Conservation (phyloP, 805 yeast genomes). For the Candida corydali region DNA sequence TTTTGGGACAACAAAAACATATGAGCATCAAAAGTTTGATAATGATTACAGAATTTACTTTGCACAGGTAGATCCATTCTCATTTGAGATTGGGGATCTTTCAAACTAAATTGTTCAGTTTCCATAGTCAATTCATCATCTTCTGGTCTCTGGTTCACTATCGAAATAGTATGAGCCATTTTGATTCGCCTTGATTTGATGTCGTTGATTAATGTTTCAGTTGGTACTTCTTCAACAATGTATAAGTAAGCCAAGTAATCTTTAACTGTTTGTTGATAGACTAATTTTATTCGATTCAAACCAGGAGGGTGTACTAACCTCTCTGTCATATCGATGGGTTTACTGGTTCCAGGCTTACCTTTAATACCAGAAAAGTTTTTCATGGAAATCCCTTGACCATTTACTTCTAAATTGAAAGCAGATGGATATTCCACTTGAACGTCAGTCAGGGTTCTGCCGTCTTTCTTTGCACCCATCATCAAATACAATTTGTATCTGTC, state of each 20-base stretch:
- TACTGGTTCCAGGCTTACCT: conserved; percentile 70
- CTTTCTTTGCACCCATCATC: conserved; percentile 44
- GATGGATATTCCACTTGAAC: conserved; percentile 60
- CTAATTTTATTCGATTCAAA: conserved; percentile 45
- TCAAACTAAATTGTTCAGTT: conserved; percentile 60
- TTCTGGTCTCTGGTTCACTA: conserved; percentile 38
- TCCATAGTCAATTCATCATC: conserved; percentile 67
- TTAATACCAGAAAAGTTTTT: conserved; percentile 59
- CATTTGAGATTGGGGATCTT: conserved; percentile 74
- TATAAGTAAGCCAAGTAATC: conserved; percentile 53
- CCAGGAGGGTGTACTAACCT: conserved; percentile 22
- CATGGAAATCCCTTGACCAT: conserved; percentile 47
- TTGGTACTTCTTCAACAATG: conserved; percentile 43
- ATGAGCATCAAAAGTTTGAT: conserved; percentile 83
- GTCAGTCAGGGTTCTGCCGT: conserved; percentile 20
- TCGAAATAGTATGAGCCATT: conserved; percentile 44
- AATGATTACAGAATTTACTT: conserved; percentile 68
- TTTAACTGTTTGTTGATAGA: conserved; percentile 54
- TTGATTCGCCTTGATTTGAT: conserved; percentile 44
- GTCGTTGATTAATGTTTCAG: conserved; percentile 17
- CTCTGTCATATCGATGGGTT: conserved; percentile 75
- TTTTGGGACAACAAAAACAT: conserved; percentile 71
- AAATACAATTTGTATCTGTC: conserved; percentile 39
- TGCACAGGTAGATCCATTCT: conserved; percentile 71
- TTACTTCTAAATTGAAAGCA: conserved; percentile 64